Evolutionary conservation across 257 asterid genomes (phyloP), one percentile per base, ranked within the genome.

Genomic region (Gentiana macrophylla): DNA sequence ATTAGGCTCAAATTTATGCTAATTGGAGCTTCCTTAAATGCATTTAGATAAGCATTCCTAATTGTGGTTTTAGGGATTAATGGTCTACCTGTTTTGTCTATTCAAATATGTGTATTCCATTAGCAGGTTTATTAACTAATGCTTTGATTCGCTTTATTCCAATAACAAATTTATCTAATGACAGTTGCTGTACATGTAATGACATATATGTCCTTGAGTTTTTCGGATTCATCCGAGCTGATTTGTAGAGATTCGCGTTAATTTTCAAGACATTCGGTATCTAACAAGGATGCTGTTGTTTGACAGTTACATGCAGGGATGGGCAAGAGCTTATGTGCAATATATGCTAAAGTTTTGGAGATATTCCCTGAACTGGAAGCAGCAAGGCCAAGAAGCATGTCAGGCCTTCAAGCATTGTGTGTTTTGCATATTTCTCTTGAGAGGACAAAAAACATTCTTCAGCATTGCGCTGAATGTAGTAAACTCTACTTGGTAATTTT

Each of bases 401-500:
- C 99, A 13, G 99, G 99, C 59, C 88, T 93, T 79, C 97, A 93
- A 71, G 99, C 99, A 38, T 77, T 93, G 63, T 93, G 99, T 70
- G 76, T 94, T 68, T 82, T 93, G 74, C 99, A 93, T 74, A 86
- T 89, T 59, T 95, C 99, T 68, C 99, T 93, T 32, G 99, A 93
- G 82, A 93, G 86, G 84, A 79, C 97, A 44, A 93, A 89, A 78
- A 93, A 73, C 70, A 63, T 93, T 74, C 91, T 93, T 70, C 97
- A 84, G 64, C 95, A 93, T 67, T 93, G 99, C 35, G 82, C 94
- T 0, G 99, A 93, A 54, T 86, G 94, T 56, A 93, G 99, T 74
- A 93, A 93, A 80, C 95, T 93, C 67, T 93, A 93, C 81, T 77
- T 93, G 99, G 99, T 88, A 77, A 15, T 64, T 4, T 36, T 13